These are phyloP conservation scores for Opeltia flavorubescens DNA, from an alignment of 495 filamentous ascomycete species.

Conservation along the genomic window DNA sequence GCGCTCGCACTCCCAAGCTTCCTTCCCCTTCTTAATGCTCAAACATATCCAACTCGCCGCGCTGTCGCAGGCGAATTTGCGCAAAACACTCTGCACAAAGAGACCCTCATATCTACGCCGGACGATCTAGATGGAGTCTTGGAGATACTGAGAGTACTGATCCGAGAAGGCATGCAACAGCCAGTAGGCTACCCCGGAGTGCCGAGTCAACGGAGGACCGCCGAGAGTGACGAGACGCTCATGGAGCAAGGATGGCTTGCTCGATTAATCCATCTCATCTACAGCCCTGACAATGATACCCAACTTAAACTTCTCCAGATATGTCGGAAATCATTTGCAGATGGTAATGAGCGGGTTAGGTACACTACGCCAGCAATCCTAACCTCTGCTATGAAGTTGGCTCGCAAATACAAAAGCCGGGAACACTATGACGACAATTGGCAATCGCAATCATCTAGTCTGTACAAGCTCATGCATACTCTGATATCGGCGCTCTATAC, in stretches of 20 bases:
- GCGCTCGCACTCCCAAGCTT: slow-evolving; percentile 83
- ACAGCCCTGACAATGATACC: slow-evolving; percentile 73
- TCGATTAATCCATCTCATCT: slow-evolving; percentile 75
- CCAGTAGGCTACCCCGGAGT: slow-evolving; percentile 70
- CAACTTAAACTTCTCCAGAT: slow-evolving; percentile 91
- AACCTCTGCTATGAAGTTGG: slow-evolving; percentile 79
- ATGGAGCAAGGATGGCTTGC: slow-evolving; percentile 97
- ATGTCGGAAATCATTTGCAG: slow-evolving; percentile 71
- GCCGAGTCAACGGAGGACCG: slow-evolving; percentile 46
- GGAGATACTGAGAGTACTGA: slow-evolving; percentile 73
- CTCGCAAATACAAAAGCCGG: slow-evolving; percentile 73
- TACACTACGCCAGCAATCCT: slow-evolving; percentile 89
- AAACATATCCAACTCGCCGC: slow-evolving; percentile 85
- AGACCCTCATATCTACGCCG: slow-evolving; percentile 58
- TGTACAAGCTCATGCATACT: slow-evolving; percentile 91
- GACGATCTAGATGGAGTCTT: slow-evolving; percentile 80
- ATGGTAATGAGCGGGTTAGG: slow-evolving; percentile 88
- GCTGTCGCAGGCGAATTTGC: slow-evolving; percentile 82
- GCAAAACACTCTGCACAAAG: slow-evolving; percentile 61
- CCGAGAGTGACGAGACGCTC: slow-evolving; percentile 85
- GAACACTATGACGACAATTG: slow-evolving; percentile 95
- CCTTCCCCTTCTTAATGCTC: slow-evolving; percentile 73
- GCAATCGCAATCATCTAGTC: slow-evolving; percentile 72
- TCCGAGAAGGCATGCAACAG: slow-evolving; percentile 82
- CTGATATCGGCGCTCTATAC: slow-evolving; percentile 78